A percentile compares a stretch with the other conserved stretches of the same genome.
Evolutionary conservation across 2,329 filamentous ascomycete species (phyloP).

Genomic region (Purpureocillium lavendulum): DNA sequence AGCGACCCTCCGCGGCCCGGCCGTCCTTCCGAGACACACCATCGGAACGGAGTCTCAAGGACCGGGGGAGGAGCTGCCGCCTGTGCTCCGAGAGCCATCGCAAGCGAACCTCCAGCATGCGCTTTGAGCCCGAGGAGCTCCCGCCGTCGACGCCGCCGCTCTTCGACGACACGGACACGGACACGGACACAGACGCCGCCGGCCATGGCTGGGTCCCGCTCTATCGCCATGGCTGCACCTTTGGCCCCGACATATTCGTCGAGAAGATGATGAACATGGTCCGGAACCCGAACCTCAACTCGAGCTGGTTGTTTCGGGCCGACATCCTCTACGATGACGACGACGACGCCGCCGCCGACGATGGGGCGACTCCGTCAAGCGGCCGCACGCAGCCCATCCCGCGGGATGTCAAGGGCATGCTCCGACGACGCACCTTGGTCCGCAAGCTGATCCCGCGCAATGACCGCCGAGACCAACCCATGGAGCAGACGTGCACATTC

Average conservation of each 20-base stretch:
- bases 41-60: too few species aligned
- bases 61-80: too few species aligned
- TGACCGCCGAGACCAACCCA: constrained; percentile 59
- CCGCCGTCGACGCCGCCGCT: constrained; percentile 15
- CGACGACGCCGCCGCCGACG: constrained; percentile 6
- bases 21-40: too few species aligned
- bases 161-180: constrained; percentile 19
- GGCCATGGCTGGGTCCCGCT: constrained; percentile 41
- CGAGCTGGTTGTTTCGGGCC: constrained; percentile 68
- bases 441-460: constrained; percentile 78
- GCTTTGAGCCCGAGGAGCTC: constrained; percentile 20
- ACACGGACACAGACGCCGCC: too few species aligned
- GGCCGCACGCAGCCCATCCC: constrained; percentile 3
- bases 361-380: background rate
- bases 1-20: too few species aligned
- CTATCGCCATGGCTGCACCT: constrained; percentile 49
- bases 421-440: constrained; percentile 56
- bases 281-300: constrained; percentile 72
- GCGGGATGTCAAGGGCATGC: constrained; percentile 15
- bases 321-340: constrained; percentile 51
- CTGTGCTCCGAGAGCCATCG: too few species aligned
- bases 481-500: constrained; percentile 79
- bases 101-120: constrained; percentile 10
- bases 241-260: constrained; percentile 54
- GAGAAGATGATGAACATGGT: constrained; percentile 67